Evolutionary conservation across 192 early-diverging fungal species (phyloP).

Genomic region (Funneliformis geosporum): DNA sequence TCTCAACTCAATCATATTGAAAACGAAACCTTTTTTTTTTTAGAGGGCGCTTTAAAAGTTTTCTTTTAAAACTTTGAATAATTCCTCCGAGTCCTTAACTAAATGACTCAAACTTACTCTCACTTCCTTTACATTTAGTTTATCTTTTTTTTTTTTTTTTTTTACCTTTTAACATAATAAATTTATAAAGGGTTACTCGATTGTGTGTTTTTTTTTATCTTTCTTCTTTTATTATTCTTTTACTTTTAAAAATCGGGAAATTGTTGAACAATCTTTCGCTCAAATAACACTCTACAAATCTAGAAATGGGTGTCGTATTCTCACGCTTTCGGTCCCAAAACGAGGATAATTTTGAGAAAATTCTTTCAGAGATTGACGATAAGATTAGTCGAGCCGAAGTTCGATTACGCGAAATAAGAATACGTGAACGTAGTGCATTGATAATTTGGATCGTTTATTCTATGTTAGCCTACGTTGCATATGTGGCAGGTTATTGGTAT

Average conservation of each 20-base stretch:
- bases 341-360: slow-evolving; percentile 50
- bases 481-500: slow-evolving; percentile 49
- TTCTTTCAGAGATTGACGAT: slow-evolving; percentile 65
- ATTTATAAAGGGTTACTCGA: not conserved
- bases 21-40: not conserved
- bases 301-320: slow-evolving; percentile 21
- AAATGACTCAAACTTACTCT: not conserved
- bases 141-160: not conserved
- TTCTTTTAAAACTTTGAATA: not conserved
- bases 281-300: not conserved
- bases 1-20: not conserved
- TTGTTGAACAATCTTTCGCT: too few relatives aligned
- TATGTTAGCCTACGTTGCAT: slow-evolving; percentile 55
- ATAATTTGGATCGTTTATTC: slow-evolving; percentile 63
- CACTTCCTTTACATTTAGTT: not conserved
- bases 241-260: too few relatives aligned
- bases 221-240: too few relatives aligned
- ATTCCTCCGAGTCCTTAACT: not conserved
- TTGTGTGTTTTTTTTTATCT: not conserved
- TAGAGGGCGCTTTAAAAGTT: not conserved
- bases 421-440: slow-evolving; percentile 58
- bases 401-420: slow-evolving; percentile 65
- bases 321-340: slow-evolving; percentile 13
- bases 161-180: not conserved
- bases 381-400: slow-evolving; percentile 64